These are phyloP conservation scores for Phytopythium chamaehyphon DNA, from an alignment of 352 stramenopile genomes.

Conservation along the genomic window DNA sequence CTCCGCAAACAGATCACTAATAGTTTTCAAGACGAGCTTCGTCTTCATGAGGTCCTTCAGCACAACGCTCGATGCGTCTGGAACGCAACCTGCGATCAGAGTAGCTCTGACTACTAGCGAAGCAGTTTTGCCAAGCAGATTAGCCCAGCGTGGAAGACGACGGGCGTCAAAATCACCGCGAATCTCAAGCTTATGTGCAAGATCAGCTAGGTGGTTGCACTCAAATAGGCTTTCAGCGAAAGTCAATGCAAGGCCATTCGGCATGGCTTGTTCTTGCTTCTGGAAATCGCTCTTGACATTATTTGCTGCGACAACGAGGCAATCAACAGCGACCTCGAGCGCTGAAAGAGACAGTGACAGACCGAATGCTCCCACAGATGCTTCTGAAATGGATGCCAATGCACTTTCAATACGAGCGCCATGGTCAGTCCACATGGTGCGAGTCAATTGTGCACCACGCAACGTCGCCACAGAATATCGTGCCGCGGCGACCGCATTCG, in stretches of 20 bases:
- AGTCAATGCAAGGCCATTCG: conserved; percentile 8
- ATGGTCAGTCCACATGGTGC: background rate
- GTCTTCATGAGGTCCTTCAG: conserved; percentile 13
- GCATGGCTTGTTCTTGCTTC: background rate
- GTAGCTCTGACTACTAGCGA: conserved; percentile 2
- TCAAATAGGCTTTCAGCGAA: conserved; percentile 27
- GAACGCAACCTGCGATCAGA: conserved; percentile 1
- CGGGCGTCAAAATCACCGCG: conserved; percentile 51
- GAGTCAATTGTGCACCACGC: background rate
- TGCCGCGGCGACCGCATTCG: conserved; percentile 42
- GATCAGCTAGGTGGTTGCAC: background rate
- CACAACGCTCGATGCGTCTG: conserved; percentile 2
- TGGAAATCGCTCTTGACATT: background rate
- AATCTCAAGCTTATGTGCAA: conserved; percentile 24
- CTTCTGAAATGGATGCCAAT: background rate
- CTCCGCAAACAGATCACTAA: background rate
- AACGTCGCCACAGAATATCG: conserved; percentile 2
- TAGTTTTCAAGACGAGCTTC: background rate
- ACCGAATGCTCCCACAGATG: background rate
- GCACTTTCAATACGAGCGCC: background rate
- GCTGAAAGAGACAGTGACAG: conserved; percentile 1
- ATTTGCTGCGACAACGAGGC: background rate
- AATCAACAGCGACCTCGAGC: conserved; percentile 3
- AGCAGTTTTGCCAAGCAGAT: conserved; percentile 25
- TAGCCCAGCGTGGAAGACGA: conserved; percentile 46